These are phyloP conservation scores for Xylariaceae sp. DNA, from an alignment of 2,329 filamentous ascomycete species.

Conservation along the genomic window DNA sequence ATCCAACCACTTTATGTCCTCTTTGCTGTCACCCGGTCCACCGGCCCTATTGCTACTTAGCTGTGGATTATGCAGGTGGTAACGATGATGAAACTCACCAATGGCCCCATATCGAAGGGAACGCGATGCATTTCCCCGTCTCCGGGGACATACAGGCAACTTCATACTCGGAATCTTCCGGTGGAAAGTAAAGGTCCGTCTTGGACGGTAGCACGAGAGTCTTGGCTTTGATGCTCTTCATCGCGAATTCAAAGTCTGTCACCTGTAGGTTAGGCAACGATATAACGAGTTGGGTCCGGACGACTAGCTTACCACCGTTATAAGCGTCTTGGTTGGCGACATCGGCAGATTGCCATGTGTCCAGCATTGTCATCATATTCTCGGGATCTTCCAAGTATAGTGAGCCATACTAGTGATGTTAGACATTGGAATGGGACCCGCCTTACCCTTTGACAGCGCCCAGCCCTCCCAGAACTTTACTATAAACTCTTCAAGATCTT, in stretches of 20 bases:
- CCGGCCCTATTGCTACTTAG: slow-evolving; percentile 55
- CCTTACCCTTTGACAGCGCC: slow-evolving; percentile 68
- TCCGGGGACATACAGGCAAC: slow-evolving; percentile 56
- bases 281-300: neutral
- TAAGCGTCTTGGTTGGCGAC: slow-evolving; percentile 73
- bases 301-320: slow-evolving; percentile 50
- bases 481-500: slow-evolving; percentile 76
- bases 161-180: slow-evolving; percentile 79
- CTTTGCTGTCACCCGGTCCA: slow-evolving; percentile 73
- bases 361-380: slow-evolving; percentile 76
- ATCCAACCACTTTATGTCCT: slow-evolving; percentile 77
- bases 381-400: slow-evolving; percentile 63
- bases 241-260: slow-evolving; percentile 64
- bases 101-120: slow-evolving; percentile 53
- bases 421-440: neutral
- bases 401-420: neutral
- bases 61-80: neutral
- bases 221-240: slow-evolving; percentile 75
- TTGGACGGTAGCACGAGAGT: slow-evolving; percentile 73
- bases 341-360: slow-evolving; percentile 80
- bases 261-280: neutral
- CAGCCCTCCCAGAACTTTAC: slow-evolving; percentile 77
- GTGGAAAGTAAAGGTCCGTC: slow-evolving; percentile 83
- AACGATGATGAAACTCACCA: slow-evolving; percentile 36
- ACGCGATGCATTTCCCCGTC: slow-evolving; percentile 45